These are phyloP conservation scores for Alloteropsis angusta DNA, from an alignment of 202 grass and related monocot species.

Conservation along the genomic window DNA sequence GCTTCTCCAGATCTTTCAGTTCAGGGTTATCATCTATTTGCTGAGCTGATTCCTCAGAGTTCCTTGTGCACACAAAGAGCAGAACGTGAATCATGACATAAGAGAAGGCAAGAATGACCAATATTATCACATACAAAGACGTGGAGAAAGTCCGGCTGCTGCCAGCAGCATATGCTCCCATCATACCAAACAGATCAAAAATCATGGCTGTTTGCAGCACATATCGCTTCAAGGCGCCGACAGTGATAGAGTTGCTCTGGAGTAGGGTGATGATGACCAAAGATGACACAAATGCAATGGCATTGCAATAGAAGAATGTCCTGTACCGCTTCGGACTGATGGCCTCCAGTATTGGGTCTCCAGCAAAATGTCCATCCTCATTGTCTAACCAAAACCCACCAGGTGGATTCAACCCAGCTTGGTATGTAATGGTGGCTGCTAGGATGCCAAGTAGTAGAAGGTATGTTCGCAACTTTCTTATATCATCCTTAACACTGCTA, in stretches of 20 bases:
- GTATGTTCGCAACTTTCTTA: conserved; percentile 7
- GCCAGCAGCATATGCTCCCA: conserved; percentile 10
- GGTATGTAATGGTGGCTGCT: conserved; percentile 8
- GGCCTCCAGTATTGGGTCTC: background rate
- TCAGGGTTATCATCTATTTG: background rate
- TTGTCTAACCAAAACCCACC: conserved; percentile 19
- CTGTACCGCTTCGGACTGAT: background rate
- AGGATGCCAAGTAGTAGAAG: conserved; percentile 12
- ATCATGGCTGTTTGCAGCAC: conserved; percentile 20
- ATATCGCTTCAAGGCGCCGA: conserved; percentile 16
- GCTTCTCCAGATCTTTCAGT: conserved; percentile 32
- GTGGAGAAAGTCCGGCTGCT: conserved; percentile 16
- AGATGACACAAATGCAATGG: conserved; percentile 19
- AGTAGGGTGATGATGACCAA: conserved; percentile 18
- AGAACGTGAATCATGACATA: conserved; percentile 1
- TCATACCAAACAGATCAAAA: conserved; percentile 16
- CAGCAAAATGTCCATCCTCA: conserved; percentile 13
- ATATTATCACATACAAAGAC: conserved; percentile 17
- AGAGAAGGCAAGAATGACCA: conserved; percentile 4
- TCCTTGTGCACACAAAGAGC: background rate
- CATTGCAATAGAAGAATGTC: conserved; percentile 21
- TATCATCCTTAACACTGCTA: background rate
- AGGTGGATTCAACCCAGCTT: conserved; percentile 12
- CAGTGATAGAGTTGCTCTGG: conserved; percentile 14
- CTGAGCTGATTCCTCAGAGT: background rate